These are phyloP conservation scores for Thalassiosira exigua DNA, from an alignment of 352 stramenopile species.

Conservation along the genomic window DNA sequence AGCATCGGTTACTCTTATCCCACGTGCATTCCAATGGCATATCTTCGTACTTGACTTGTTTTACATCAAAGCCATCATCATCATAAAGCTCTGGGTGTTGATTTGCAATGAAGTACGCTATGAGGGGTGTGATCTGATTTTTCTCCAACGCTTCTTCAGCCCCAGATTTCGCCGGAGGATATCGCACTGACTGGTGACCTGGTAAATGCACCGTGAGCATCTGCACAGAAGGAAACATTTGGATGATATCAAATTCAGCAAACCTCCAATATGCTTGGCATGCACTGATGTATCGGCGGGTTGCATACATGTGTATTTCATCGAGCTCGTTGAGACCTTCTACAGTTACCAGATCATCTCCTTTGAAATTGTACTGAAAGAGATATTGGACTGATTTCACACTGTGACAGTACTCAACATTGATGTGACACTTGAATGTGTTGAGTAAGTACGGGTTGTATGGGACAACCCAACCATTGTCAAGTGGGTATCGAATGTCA, in stretches of 20 bases:
- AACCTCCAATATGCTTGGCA: constrained; percentile 19
- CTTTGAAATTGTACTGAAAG: constrained; percentile 83
- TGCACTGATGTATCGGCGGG: constrained; percentile 23
- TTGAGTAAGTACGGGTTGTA: constrained; percentile 80
- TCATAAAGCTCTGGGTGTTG: neutral
- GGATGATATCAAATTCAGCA: constrained; percentile 9
- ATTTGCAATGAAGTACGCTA: constrained; percentile 6
- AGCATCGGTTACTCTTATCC: neutral
- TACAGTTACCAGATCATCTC: constrained; percentile 52
- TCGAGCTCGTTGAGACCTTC: constrained; percentile 13
- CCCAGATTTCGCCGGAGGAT: neutral
- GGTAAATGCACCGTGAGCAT: constrained; percentile 24
- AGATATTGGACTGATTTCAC: constrained; percentile 77
- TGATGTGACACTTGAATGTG: constrained; percentile 82
- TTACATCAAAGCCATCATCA: constrained; percentile 3
- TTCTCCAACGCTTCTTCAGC: constrained; percentile 6
- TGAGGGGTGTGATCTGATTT: neutral
- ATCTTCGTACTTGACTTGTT: neutral
- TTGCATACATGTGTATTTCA: constrained; percentile 23
- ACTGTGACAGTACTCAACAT: constrained; percentile 74
- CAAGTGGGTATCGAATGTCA: neutral
- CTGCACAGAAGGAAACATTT: constrained; percentile 18
- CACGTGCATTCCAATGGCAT: neutral
- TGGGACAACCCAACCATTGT: constrained; percentile 64
- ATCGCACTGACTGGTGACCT: constrained; percentile 29